phyloP scores from a whole-genome alignment of 1,284 basidiomycete genomes.

The Microbotryum intermedium region DNA sequence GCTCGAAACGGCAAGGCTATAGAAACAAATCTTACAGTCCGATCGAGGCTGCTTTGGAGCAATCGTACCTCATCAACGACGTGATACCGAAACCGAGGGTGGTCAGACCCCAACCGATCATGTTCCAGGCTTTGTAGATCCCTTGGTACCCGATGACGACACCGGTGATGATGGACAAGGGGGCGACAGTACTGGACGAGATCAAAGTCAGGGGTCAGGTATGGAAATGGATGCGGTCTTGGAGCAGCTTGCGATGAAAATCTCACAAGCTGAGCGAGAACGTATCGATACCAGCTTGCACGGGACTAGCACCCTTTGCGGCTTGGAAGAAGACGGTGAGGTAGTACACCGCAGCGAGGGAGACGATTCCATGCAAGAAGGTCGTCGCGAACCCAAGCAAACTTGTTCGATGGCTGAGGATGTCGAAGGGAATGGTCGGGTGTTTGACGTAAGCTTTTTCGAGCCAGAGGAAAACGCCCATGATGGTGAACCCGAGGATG shows the following conservation, averaged over 20 bases:
- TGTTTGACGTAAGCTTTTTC: conserved; percentile 25
- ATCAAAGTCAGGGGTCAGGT: neutral
- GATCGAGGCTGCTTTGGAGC: conserved; percentile 31
- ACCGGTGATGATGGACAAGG: conserved; percentile 24
- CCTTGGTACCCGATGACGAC: conserved; percentile 33
- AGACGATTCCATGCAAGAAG: conserved; percentile 37
- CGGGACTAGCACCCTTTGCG: conserved; percentile 20
- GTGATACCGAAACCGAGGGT: conserved; percentile 35
- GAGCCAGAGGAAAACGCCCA: conserved; percentile 35
- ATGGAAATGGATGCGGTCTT: no score
- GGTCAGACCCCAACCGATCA: conserved; percentile 32
- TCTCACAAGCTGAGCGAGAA: conserved; percentile 25
- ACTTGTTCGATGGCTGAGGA: conserved; percentile 36
- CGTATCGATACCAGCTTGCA: conserved; percentile 33
- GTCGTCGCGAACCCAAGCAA: conserved; percentile 36
- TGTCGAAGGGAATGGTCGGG: conserved; percentile 36
- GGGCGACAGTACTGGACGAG: conserved; percentile 18
- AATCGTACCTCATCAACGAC: conserved; percentile 40
- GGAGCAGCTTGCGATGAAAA: neutral
- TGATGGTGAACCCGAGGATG: conserved; percentile 35
- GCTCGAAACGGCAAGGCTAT: neutral
- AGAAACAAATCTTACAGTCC: conserved; percentile 2
- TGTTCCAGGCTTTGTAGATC: conserved; percentile 36
- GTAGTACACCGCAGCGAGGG: conserved; percentile 10
- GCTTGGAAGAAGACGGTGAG: conserved; percentile 31